Conservation (phyloP, 1,139 yeast genomes). For the Sugiyamaella novakii region DNA sequence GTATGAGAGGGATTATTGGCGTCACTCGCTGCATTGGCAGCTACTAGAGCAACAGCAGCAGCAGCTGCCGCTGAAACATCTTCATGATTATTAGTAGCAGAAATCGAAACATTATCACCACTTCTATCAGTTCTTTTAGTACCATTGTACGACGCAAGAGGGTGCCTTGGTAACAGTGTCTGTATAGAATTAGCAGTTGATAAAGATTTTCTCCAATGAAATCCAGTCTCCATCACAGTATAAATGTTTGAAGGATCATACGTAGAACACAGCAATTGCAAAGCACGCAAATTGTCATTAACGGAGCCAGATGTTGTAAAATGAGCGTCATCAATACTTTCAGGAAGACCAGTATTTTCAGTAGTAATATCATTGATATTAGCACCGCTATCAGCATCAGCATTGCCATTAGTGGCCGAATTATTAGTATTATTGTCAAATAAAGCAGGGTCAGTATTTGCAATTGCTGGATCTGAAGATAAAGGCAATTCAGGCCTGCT, state of each 20-base stretch:
- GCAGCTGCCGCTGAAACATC: constrained; percentile 9
- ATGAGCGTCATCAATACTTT: background rate
- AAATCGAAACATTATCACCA: background rate
- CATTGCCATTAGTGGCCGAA: background rate
- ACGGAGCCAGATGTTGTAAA: constrained; percentile 14
- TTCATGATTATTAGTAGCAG: background rate
- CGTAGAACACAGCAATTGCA: constrained; percentile 16
- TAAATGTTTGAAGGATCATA: constrained; percentile 17
- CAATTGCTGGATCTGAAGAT: constrained; percentile 13
- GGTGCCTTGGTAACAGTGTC: constrained; percentile 9
- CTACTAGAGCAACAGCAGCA: constrained; percentile 17
- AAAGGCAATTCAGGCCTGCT: constrained; percentile 4
- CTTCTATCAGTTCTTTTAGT: background rate
- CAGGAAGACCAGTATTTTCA: constrained; percentile 5
- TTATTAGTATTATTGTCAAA: constrained; percentile 3
- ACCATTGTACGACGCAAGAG: background rate
- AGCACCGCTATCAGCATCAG: background rate
- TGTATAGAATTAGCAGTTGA: constrained; percentile 3
- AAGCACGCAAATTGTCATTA: constrained; percentile 14
- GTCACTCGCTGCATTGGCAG: constrained; percentile 2
- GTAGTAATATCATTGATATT: constrained; percentile 1
- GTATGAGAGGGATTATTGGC: background rate
- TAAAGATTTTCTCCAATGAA: constrained; percentile 18
- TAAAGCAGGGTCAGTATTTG: constrained; percentile 20
- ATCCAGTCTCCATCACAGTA: constrained; percentile 18